A percentile compares a stretch with the other conserved stretches of the same genome.
Evolutionary conservation across 2,329 filamentous ascomycete genomes (phyloP).

Genomic region (Hymenoscyphus linearis): DNA sequence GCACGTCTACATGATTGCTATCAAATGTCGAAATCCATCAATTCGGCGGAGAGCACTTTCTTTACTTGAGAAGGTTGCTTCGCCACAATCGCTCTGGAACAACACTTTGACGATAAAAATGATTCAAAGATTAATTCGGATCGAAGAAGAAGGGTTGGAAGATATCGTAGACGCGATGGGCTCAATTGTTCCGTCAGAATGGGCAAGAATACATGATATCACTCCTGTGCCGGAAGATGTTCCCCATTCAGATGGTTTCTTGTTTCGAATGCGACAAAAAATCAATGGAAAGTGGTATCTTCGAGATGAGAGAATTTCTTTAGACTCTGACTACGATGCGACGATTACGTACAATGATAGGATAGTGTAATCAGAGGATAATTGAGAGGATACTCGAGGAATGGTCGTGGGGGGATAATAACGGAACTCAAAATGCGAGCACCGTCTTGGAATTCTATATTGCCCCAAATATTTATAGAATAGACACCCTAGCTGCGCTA

Average conservation of each 20-base stretch:
- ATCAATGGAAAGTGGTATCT: not conserved
- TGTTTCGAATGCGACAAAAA: not conserved
- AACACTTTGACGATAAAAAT: not conserved
- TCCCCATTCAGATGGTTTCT: not conserved
- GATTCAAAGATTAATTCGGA: not conserved
- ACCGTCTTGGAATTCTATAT: too few species aligned
- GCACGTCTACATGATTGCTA: not conserved
- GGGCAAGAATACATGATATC: not conserved
- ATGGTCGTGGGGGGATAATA: too few species aligned
- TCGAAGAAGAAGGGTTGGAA: constrained; percentile 1
- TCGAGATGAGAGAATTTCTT: not conserved
- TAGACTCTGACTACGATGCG: not conserved
- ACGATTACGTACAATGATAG: not conserved
- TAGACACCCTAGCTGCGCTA: too few species aligned
- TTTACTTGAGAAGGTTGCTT: not conserved
- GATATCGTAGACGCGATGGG: not conserved
- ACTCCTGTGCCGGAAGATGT: not conserved
- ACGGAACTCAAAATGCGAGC: too few species aligned
- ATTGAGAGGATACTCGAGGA: not conserved
- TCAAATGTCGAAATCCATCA: not conserved
- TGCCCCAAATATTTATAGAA: too few species aligned
- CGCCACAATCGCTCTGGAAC: not conserved
- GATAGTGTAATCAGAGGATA: not conserved
- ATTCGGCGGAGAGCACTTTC: not conserved
- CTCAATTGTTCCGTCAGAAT: not conserved